These are phyloP conservation scores for Imleria badia DNA, from an alignment of 768 basidiomycete genomes.

Conservation along the genomic window DNA sequence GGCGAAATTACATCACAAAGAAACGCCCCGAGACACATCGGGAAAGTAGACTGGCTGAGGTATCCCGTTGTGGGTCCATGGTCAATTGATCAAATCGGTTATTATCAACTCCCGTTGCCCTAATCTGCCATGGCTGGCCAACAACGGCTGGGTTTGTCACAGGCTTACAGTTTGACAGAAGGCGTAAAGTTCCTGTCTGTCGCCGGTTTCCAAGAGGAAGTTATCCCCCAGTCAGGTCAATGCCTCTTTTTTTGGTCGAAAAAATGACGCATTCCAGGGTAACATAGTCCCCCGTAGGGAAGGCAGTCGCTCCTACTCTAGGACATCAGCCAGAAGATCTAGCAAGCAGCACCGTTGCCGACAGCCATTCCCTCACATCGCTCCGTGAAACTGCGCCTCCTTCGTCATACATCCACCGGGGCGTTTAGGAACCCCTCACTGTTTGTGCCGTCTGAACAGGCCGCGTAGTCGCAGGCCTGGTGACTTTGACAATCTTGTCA, in stretches of 20 bases:
- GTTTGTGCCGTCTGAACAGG: conserved; percentile 1
- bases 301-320: too few species aligned
- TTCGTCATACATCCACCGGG: background rate
- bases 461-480: background rate
- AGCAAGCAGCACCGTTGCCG: background rate
- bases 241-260: background rate
- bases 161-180: background rate
- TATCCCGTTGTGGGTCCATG: background rate
- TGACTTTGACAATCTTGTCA: background rate
- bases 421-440: background rate
- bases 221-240: background rate
- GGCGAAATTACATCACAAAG: background rate
- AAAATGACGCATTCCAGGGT: background rate
- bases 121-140: background rate
- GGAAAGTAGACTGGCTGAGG: background rate
- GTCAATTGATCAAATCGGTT: background rate
- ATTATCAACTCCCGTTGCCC: background rate
- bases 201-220: too few species aligned
- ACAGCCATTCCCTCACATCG: background rate
- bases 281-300: too few species aligned
- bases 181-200: background rate
- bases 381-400: background rate
- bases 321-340: background rate
- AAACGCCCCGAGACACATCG: background rate
- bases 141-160: background rate